Base-by-base conservation (phyloP, 495 filamentous ascomycete genomes). In the Daldinia grandis region DNA sequence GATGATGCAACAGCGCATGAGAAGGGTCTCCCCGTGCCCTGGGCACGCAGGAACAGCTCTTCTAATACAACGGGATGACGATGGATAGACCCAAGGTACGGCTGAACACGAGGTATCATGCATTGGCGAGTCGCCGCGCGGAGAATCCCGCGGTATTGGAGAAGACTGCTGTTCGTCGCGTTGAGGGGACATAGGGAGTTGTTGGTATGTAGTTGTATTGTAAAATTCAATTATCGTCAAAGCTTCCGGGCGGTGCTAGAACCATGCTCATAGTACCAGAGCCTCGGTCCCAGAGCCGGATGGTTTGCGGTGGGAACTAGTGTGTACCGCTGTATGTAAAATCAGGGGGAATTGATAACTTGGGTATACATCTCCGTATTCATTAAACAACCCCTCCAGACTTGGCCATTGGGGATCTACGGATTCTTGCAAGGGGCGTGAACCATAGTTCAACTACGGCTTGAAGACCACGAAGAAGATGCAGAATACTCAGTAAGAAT, bases 1-100 rank as follows among this genome's bases (percentile, higher is more conserved):
- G 69, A 72, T 72, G 69, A 72, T 72, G 69, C 17, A 72, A 72
- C 12, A 38, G 60, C 60, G 64, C 69, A 72, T 72, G 24, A 42
- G 59, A 38, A 61, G 54, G 61, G 58, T 47, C 51, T 70, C 35
- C 35, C 67, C 67, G 62, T 63, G 58, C 42, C 42, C 19, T 47
- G 1, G 7, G 19, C 19, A 47, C 44, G 51, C 59, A 67, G 69
- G 64, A 67, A 67, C 62, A 19, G 35, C 10, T 53, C 42, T 30
- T 19, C 37, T 30, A 51, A 65, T 59, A 57, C 28, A 14, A 57
- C 61, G 69, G 64, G 60, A 65, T 68, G 60, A 68, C 61, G 61
- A 65, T 6, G 50, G 62, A 58, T 38, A 61, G 65, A 49, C 63
- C 64, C 59, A 65, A 59, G 40, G 12, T 40, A 64, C 69, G 49